Evolutionary conservation across 306 rosid genomes (phyloP), one percentile per base, ranked within the genome.

Genomic region (Quercus engelmannii): DNA sequence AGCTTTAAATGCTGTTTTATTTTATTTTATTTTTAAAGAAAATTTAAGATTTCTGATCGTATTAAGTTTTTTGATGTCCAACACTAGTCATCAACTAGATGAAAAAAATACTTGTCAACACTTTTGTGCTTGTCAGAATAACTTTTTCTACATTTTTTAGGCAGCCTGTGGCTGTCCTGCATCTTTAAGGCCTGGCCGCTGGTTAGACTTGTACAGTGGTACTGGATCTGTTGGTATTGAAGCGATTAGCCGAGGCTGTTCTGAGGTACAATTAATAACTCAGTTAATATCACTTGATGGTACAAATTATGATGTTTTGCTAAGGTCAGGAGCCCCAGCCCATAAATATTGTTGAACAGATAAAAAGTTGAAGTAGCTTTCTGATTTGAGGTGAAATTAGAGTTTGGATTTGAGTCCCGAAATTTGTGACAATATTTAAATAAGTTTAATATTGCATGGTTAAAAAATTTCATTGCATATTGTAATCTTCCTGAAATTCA

Each of bases 201-300:
- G 99, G 99, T 90, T 95, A 82, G 99, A 95, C 89, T 88, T 95
- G 88, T 93, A 90, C 76, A 95, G 99, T 35, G 99, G 99, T 69
- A 95, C 99, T 13, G 98, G 99, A 71, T 95, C 99, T 72, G 99
- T 95, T 85, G 99, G 98, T 74, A 93, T 95, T 81, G 99, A 95
- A 88, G 99, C 99, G 5, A 82, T 91, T 82, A 93, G 99, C 73
- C 89, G 96, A 57, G 98, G 99, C 74, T 93, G 98, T 83, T 93
- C 96, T 13, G 90, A 95, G 99, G 99, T 93, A 85, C 69, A 43
- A 52, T 64, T 54, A 65, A 56, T 71, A 19, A 71, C 64, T 33
- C 59, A 73, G 79, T 83, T 72, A 21, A 65, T 68, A 17, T 38
- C 54, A n/a, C 72, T 76, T 30, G 28, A 71, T 55, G 55, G n/a